Conservation (phyloP, 805 yeast genomes). For the Debaryomyces castellii region DNA sequence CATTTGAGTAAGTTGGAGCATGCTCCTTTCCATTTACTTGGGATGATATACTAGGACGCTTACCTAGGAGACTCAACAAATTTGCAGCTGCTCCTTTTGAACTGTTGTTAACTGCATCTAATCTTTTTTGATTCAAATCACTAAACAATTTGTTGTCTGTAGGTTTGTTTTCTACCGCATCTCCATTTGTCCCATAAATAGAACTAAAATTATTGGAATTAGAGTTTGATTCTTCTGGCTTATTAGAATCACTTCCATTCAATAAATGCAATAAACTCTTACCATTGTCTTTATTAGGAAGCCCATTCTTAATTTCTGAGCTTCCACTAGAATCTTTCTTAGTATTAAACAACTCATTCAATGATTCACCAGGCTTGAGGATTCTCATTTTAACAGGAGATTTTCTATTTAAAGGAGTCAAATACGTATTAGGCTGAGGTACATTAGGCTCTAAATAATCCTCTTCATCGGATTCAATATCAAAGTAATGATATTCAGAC, state of each 20-base stretch:
- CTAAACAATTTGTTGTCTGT: neutral
- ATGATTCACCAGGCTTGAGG: conserved; percentile 28
- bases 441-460: conserved; percentile 6
- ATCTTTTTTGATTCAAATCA: neutral
- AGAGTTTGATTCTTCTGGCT: neutral
- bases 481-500: conserved; percentile 19
- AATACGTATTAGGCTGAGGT: neutral
- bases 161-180: neutral
- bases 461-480: conserved; percentile 38
- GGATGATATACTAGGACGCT: conserved; percentile 2
- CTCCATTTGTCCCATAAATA: neutral
- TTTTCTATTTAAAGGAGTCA: conserved; percentile 6
- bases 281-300: conserved; percentile 10
- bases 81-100: conserved; percentile 11
- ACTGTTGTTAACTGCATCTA: neutral
- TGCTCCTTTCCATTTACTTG: conserved; percentile 3
- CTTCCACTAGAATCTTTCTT: neutral
- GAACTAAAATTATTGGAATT: conserved; percentile 1
- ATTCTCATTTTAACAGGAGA: conserved; percentile 18
- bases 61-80: conserved; percentile 12
- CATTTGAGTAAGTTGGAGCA: conserved; percentile 4
- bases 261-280: conserved; percentile 21
- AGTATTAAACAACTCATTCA: conserved; percentile 9
- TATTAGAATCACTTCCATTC: conserved; percentile 10
- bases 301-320: neutral